These are phyloP conservation scores for Trichoderma atrobrunneum DNA, from an alignment of 2,329 filamentous ascomycete species.

Conservation along the genomic window DNA sequence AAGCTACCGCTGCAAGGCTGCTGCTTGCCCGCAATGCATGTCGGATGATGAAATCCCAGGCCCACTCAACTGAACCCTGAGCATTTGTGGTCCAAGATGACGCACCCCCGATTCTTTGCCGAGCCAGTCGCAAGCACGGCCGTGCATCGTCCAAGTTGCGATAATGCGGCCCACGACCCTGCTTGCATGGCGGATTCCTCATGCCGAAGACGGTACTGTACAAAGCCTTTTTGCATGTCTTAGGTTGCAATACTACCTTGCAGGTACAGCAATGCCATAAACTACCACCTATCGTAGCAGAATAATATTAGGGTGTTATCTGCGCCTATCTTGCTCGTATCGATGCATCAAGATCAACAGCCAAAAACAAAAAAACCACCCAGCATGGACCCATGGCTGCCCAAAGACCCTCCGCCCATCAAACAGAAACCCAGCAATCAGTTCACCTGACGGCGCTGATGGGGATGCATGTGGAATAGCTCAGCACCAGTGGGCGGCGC, in stretches of 20 bases:
- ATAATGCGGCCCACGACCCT: background rate
- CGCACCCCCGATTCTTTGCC: background rate
- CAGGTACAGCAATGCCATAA: background rate
- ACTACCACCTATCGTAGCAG: background rate
- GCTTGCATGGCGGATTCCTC: background rate
- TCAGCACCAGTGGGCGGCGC: background rate
- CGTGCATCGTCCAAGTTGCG: background rate
- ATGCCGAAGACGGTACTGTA: background rate
- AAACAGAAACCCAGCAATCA: background rate
- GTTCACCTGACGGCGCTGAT: background rate
- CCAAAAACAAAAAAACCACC: background rate
- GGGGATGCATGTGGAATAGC: background rate
- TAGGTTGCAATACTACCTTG: background rate
- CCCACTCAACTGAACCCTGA: background rate
- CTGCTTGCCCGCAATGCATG: background rate
- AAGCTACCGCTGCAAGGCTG: slow-evolving; percentile 6
- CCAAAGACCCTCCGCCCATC: background rate
- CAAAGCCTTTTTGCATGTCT: background rate
- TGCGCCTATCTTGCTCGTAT: background rate
- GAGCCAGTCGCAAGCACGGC: background rate
- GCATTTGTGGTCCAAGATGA: background rate
- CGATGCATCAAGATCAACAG: background rate
- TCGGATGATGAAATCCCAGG: slow-evolving; percentile 2
- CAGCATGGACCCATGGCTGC: background rate
- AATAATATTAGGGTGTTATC: background rate